Evolutionary conservation across 495 filamentous ascomycete species (phyloP).

Genomic region (Penicillium bovifimosum): DNA sequence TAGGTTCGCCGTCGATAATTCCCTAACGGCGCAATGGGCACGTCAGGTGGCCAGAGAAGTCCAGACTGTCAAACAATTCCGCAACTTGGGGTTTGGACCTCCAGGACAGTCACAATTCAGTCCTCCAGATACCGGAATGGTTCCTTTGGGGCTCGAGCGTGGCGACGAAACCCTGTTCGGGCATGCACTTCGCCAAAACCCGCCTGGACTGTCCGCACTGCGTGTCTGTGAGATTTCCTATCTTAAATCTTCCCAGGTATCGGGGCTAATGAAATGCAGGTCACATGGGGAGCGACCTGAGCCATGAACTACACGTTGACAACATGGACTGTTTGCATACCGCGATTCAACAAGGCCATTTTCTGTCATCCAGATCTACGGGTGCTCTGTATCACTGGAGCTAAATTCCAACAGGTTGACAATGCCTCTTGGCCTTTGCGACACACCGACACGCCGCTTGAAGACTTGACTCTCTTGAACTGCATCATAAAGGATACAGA

Average conservation of each 20-base stretch:
- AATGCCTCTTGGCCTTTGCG: too few species aligned
- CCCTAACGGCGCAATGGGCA: neutral
- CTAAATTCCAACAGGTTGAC: neutral
- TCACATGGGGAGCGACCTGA: neutral
- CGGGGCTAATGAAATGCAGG: neutral
- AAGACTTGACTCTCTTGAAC: constrained; percentile 1
- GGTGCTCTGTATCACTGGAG: neutral
- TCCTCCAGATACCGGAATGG: neutral
- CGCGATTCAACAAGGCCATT: neutral
- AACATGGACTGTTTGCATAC: neutral
- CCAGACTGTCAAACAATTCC: neutral
- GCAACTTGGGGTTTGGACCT: neutral
- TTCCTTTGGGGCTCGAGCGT: neutral
- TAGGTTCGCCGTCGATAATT: too few species aligned
- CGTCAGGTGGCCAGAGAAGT: too few species aligned
- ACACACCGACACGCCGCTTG: neutral
- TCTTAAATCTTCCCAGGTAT: too few species aligned
- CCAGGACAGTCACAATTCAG: neutral
- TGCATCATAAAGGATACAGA: neutral
- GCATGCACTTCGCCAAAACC: neutral
- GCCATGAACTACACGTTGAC: neutral
- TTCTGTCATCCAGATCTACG: neutral
- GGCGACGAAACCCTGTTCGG: neutral
- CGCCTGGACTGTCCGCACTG: neutral
- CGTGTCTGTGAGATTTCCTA: neutral